A percentile compares a stretch with the other conserved stretches of the same genome.
These are phyloP conservation scores for Calonectria pseudoreteaudii DNA, from an alignment of 2,329 filamentous ascomycete genomes.

Conservation along the genomic window DNA sequence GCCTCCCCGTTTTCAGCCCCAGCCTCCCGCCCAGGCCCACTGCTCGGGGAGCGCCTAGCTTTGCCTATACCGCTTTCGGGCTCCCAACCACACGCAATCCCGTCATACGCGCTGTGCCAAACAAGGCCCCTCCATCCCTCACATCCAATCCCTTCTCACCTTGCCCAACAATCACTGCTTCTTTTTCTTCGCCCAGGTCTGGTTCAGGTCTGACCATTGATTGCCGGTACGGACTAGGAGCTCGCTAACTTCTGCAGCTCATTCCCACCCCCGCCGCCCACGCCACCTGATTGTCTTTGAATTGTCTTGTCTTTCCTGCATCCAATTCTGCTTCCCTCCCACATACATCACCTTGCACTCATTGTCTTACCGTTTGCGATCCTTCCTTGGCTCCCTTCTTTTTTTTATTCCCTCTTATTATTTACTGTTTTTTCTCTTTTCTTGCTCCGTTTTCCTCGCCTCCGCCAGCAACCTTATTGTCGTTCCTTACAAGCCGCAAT, in stretches of 20 bases:
- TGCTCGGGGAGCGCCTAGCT: conserved; percentile 12
- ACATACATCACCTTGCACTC: conserved; percentile 3
- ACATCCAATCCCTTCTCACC: conserved; percentile 25
- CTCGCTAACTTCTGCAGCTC: conserved; percentile 26
- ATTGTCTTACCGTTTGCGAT: conserved; percentile 17
- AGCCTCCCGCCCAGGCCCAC: conserved; percentile 43
- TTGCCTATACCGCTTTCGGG: conserved; percentile 39
- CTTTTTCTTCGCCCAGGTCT: conserved; percentile 9
- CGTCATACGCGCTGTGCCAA: conserved; percentile 33
- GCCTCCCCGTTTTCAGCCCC: conserved; percentile 48
- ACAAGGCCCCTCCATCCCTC: conserved; percentile 29
- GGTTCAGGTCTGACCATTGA: conserved; percentile 21
- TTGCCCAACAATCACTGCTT: conserved; percentile 28
- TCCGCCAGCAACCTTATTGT: conserved; percentile 23
- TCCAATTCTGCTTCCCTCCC: background rate
- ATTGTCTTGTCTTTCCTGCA: conserved; percentile 12
- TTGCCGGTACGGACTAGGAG: conserved; percentile 1
- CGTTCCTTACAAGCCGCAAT: conserved; percentile 29
- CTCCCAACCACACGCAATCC: conserved; percentile 47
- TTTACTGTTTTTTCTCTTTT: conserved; percentile 8
- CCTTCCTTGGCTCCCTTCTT: conserved; percentile 10
- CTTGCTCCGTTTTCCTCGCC: conserved; percentile 19
- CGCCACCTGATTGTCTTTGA: conserved; percentile 27
- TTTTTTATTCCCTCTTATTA: conserved; percentile 4
- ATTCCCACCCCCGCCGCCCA: conserved; percentile 20